These are phyloP conservation scores for Candida andamanensis DNA, from an alignment of 805 yeast species.

Conservation along the genomic window DNA sequence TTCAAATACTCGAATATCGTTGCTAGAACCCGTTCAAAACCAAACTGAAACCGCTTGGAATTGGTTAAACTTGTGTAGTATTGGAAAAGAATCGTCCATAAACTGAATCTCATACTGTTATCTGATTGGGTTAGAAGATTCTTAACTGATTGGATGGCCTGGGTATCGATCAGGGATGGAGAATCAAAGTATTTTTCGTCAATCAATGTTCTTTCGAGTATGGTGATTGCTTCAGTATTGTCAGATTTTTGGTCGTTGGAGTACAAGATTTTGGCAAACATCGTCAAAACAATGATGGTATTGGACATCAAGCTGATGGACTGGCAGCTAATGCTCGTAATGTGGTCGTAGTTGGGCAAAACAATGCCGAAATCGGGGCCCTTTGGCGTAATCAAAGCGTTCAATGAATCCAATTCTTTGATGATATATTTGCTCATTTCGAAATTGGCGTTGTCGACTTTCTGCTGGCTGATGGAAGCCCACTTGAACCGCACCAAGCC, in stretches of 20 bases:
- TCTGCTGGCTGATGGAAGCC: conserved; percentile 27
- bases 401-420: conserved; percentile 16
- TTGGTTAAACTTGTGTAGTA: conserved; percentile 36
- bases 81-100: conserved; percentile 71
- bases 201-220: conserved; percentile 45
- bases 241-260: conserved; percentile 20
- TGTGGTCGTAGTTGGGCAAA: conserved; percentile 54
- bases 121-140: conserved; percentile 61
- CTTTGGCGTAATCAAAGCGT: conserved; percentile 7
- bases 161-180: background rate
- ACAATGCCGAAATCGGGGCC: conserved; percentile 23
- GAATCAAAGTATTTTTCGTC: conserved; percentile 11
- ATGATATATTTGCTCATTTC: conserved; percentile 24
- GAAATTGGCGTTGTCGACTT: conserved; percentile 25
- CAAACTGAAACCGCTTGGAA: conserved; percentile 34
- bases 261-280: conserved; percentile 51
- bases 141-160: conserved; percentile 45
- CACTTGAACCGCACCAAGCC: conserved; percentile 20
- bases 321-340: conserved; percentile 50
- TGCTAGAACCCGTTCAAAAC: conserved; percentile 48
- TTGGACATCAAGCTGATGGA: conserved; percentile 59
- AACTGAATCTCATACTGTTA: conserved; percentile 56
- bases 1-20: conserved; percentile 37
- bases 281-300: conserved; percentile 63
- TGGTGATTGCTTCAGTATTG: conserved; percentile 29